Evolutionary conservation across 257 asterid species (phyloP).

Genomic region (Sherardia arvensis): DNA sequence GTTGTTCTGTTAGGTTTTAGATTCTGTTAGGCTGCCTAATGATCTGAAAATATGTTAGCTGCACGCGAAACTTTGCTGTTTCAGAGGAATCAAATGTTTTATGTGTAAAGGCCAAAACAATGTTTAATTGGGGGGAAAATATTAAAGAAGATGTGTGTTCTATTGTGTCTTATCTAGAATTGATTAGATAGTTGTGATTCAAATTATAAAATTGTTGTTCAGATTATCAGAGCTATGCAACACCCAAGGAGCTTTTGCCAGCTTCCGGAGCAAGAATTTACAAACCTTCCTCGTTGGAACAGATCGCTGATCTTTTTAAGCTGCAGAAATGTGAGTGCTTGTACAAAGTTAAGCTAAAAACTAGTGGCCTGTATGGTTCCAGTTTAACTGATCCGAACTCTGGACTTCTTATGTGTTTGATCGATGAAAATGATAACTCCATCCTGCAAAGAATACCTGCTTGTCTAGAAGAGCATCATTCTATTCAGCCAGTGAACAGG

Average conservation of each 20-base stretch:
- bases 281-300: constrained; percentile 29
- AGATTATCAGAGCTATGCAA: constrained; percentile 84
- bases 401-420: constrained; percentile 58
- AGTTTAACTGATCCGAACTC: constrained; percentile 50
- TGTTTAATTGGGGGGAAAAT: neutral
- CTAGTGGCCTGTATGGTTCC: constrained; percentile 62
- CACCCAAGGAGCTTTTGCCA: constrained; percentile 58
- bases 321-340: constrained; percentile 19
- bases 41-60: neutral
- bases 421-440: constrained; percentile 69
- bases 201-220: neutral
- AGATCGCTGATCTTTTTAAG: constrained; percentile 19
- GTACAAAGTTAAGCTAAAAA: constrained; percentile 52
- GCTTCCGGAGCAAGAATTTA: constrained; percentile 33
- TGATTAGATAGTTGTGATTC: constrained; percentile 1
- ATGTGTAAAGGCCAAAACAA: neutral
- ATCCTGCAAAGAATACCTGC: constrained; percentile 66
- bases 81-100: neutral
- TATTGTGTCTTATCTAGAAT: neutral
- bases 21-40: neutral
- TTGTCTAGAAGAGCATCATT: constrained; percentile 13
- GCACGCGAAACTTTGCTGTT: neutral
- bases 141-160: neutral
- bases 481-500: constrained; percentile 19
- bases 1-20: neutral